Percentiles rank a stretch among this genome's conserved stretches.
phyloP scores from a whole-genome alignment of 148 eudicot genomes.

The Rhododendron kiyosumense region DNA sequence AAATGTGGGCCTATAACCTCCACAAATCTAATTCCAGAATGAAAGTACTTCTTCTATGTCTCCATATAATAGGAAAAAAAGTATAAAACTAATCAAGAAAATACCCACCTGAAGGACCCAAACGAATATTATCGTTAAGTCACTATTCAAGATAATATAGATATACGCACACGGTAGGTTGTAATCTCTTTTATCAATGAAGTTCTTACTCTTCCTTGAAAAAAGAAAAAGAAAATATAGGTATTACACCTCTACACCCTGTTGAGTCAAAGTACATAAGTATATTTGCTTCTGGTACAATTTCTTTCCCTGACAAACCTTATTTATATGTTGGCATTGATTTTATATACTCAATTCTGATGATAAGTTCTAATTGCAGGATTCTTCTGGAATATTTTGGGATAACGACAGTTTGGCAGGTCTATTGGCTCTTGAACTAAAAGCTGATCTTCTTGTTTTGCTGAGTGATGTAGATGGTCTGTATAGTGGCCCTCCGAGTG shows the following conservation, averaged over 20 bases:
- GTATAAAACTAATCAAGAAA: neutral
- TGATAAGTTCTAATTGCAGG: conserved; percentile 45
- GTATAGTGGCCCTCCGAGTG: conserved; percentile 85
- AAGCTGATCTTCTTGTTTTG: conserved; percentile 85
- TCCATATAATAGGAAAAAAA: neutral
- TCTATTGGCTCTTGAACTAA: conserved; percentile 72
- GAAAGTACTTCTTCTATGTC: neutral
- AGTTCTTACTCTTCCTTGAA: too few relatives aligned
- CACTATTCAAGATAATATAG: neutral
- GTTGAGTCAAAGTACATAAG: neutral
- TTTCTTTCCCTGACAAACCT: neutral
- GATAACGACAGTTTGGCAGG: conserved; percentile 96
- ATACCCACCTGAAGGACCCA: neutral
- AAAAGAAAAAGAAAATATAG: neutral
- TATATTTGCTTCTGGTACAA: neutral
- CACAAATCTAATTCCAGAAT: neutral
- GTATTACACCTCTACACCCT: neutral
- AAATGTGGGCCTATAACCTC: neutral
- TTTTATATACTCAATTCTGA: neutral
- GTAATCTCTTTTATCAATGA: neutral
- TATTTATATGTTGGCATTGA: neutral
- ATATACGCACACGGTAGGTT: neutral
- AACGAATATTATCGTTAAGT: neutral
- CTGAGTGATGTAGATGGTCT: conserved; percentile 97
- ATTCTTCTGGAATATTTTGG: conserved; percentile 94